A percentile compares a stretch with the other conserved stretches of the same genome.
Evolutionary conservation across 2,329 filamentous ascomycete genomes (phyloP).

Genomic region (Sporothrix schenckii): DNA sequence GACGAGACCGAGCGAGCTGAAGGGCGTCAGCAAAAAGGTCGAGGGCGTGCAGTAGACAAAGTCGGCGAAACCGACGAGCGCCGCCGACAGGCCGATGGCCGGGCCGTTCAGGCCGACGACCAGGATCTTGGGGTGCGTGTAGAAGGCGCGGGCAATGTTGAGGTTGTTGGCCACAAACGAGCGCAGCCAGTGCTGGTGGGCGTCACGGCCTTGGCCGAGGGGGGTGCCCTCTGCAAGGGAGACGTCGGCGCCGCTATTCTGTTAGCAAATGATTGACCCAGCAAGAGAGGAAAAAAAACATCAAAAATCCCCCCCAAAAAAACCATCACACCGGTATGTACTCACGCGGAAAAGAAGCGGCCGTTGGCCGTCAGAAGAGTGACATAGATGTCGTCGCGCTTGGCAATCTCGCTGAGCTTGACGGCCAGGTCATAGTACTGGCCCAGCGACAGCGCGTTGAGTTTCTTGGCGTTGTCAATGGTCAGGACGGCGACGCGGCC

Average conservation of each 20-base stretch:
- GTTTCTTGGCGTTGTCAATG: slow-evolving; percentile 80
- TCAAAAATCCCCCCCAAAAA: neutral
- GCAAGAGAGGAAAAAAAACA: neutral
- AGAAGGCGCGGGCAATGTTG: slow-evolving; percentile 86
- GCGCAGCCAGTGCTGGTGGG: slow-evolving; percentile 62
- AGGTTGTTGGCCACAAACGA: slow-evolving; percentile 84
- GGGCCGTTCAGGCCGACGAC: slow-evolving; percentile 91
- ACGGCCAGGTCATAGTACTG: slow-evolving; percentile 78
- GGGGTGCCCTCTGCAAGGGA: slow-evolving; percentile 54
- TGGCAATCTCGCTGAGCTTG: slow-evolving; percentile 75
- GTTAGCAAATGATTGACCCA: slow-evolving; percentile 10
- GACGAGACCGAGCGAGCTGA: slow-evolving; percentile 85
- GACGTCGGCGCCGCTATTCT: slow-evolving; percentile 74
- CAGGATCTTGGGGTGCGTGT: slow-evolving; percentile 91
- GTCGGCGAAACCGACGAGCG: slow-evolving; percentile 79
- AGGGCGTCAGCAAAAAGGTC: slow-evolving; percentile 86
- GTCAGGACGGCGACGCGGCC: slow-evolving; percentile 81
- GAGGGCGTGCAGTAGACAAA: slow-evolving; percentile 87
- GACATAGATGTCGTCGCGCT: slow-evolving; percentile 76
- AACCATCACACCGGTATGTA: slow-evolving; percentile 26
- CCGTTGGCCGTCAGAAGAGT: slow-evolving; percentile 85
- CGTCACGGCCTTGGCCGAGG: slow-evolving; percentile 41
- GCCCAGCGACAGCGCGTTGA: slow-evolving; percentile 74
- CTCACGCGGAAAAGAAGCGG: slow-evolving; percentile 85
- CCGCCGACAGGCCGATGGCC: slow-evolving; percentile 83